Conservation (phyloP, 768 basidiomycete genomes). For the Suillus subalutaceus region DNA sequence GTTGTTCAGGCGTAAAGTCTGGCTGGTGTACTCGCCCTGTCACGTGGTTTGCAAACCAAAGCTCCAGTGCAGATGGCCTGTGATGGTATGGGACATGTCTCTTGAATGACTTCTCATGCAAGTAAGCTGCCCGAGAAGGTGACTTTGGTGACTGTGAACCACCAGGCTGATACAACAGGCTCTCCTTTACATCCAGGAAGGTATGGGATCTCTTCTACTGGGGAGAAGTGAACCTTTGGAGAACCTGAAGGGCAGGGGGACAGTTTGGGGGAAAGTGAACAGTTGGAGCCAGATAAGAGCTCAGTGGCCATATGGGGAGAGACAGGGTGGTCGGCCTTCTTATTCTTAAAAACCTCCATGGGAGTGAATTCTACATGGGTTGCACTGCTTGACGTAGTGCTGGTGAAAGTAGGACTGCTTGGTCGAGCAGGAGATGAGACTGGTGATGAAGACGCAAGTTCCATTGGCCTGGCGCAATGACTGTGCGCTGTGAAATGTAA, state of each 20-base stretch:
- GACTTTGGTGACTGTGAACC: background rate
- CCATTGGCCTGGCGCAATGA: background rate
- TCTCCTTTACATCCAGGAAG: background rate
- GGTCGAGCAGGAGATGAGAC: background rate
- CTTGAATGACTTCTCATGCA: background rate
- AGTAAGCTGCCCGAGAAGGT: background rate
- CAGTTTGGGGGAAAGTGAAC: background rate
- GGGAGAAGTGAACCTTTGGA: background rate
- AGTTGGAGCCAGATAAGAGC: background rate
- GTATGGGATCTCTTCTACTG: background rate
- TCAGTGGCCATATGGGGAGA: background rate
- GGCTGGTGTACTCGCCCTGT: background rate
- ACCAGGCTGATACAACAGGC: background rate
- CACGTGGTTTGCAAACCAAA: background rate
- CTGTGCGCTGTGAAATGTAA: background rate
- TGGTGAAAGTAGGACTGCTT: background rate
- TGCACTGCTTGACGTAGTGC: background rate
- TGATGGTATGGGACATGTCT: background rate
- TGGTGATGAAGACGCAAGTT: background rate
- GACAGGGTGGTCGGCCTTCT: background rate
- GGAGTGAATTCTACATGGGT: background rate
- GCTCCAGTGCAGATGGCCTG: background rate
- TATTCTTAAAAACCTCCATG: background rate
- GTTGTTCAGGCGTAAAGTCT: background rate
- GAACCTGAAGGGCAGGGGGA: background rate